phyloP scores from a whole-genome alignment of 768 basidiomycete species.

The Rubroboletus pulcherrimus region DNA sequence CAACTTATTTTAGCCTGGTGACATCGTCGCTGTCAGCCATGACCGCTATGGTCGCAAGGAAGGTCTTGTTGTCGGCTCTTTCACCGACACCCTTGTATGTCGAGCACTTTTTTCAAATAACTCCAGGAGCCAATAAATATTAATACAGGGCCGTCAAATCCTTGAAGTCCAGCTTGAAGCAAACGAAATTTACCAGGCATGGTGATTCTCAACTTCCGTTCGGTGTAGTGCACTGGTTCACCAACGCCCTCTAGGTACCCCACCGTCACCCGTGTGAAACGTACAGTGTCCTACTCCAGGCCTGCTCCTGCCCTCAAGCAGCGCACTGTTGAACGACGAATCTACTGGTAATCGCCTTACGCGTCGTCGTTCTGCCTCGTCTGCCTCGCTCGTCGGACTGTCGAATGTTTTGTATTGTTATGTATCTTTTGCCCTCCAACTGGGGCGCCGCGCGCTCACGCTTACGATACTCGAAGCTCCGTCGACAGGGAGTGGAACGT shows the following conservation, averaged over 20 bases:
- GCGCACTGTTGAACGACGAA: conserved; percentile 66
- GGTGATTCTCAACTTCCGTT: conserved; percentile 35
- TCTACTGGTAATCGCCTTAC: conserved; percentile 58
- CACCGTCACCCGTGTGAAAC: conserved; percentile 72
- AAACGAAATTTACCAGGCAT: conserved; percentile 64
- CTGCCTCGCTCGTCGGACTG: conserved; percentile 12
- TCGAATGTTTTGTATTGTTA: conserved; percentile 34
- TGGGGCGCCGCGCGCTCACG: conserved; percentile 11
- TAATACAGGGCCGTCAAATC: conserved; percentile 69
- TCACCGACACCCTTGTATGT: conserved; percentile 66
- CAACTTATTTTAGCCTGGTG: conserved; percentile 54
- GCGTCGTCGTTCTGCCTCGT: not conserved
- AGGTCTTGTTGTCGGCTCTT: conserved; percentile 76
- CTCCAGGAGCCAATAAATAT: not conserved
- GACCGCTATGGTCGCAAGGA: conserved; percentile 62
- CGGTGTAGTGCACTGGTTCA: not conserved
- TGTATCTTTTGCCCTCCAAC: conserved; percentile 17
- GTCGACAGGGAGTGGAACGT: conserved; percentile 40
- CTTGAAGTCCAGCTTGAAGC: conserved; percentile 78
- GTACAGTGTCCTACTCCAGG: conserved; percentile 61
- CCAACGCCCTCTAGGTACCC: conserved; percentile 53
- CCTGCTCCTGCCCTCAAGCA: conserved; percentile 41
- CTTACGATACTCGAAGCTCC: conserved; percentile 49
- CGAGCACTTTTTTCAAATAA: not conserved
- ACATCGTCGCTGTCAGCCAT: conserved; percentile 75